phyloP scores from a whole-genome alignment of 163 green algal species.

The Trebouxiophyceae sp. region DNA sequence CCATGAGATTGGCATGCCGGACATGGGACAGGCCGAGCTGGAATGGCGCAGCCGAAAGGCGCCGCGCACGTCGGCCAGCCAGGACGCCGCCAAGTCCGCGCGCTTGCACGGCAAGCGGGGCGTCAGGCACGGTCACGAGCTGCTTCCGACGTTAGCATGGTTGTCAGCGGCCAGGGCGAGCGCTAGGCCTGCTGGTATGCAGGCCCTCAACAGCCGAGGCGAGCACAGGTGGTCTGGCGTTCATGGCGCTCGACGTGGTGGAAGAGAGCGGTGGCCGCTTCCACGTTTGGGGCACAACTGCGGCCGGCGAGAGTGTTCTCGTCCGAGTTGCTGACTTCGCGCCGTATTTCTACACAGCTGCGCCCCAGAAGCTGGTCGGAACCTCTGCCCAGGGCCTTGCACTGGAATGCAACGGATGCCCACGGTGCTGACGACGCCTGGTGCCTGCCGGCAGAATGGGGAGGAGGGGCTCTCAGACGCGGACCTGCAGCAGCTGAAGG shows the following conservation, averaged over 20 bases:
- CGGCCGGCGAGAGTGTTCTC: constrained; percentile 25
- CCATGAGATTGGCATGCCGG: too few relatives aligned
- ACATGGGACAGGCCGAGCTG: too few relatives aligned
- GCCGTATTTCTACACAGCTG: constrained; percentile 55
- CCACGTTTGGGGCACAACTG: constrained; percentile 38
- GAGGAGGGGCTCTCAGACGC: background rate
- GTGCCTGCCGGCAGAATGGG: background rate
- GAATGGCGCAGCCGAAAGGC: too few relatives aligned
- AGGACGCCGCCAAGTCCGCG: too few relatives aligned
- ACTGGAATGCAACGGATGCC: background rate
- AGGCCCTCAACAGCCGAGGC: too few relatives aligned
- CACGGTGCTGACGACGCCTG: background rate
- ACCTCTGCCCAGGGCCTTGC: background rate
- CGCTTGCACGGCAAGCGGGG: too few relatives aligned
- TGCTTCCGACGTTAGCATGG: too few relatives aligned
- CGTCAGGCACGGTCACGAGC: too few relatives aligned
- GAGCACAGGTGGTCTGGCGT: constrained; percentile 10
- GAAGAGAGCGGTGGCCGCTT: constrained; percentile 41
- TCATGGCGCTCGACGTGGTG: constrained; percentile 50
- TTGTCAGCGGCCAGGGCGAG: too few relatives aligned
- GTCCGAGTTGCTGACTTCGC: constrained; percentile 40
- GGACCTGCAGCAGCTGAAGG: background rate
- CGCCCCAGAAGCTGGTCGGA: constrained; percentile 15
- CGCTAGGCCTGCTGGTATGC: too few relatives aligned
- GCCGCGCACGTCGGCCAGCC: too few relatives aligned